These are phyloP conservation scores for Isoetes taiwanensis DNA, from an alignment of 75 land plant genomes.

Conservation along the genomic window DNA sequence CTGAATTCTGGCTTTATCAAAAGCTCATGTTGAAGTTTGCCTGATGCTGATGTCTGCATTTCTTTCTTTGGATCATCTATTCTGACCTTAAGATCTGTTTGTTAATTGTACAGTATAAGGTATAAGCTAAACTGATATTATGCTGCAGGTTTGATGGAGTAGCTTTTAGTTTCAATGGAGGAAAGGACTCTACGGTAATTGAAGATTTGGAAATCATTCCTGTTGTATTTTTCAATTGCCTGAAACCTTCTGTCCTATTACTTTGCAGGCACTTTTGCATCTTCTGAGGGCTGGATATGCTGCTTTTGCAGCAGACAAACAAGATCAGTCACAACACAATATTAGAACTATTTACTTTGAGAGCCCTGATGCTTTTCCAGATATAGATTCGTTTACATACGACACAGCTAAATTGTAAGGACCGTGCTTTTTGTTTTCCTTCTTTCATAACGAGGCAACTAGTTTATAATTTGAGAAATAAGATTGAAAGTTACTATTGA, in stretches of 20 bases:
- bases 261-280: conserved; percentile 66
- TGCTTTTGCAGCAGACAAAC: conserved; percentile 25
- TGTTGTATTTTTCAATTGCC: background rate
- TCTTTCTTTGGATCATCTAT: too few species aligned
- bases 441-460: background rate
- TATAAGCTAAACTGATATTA: too few species aligned
- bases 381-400: conserved; percentile 78
- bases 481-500: too few species aligned
- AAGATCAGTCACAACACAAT: conserved; percentile 18
- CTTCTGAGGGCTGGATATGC: conserved; percentile 82
- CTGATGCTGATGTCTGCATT: too few species aligned
- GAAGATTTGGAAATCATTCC: background rate
- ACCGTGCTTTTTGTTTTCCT: background rate
- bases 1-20: too few species aligned
- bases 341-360: conserved; percentile 89
- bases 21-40: too few species aligned
- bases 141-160: conserved; percentile 82
- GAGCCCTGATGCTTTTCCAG: conserved; percentile 68
- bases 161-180: conserved; percentile 95
- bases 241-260: background rate
- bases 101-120: too few species aligned
- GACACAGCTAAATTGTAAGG: conserved; percentile 66
- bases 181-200: conserved; percentile 89
- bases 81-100: too few species aligned
- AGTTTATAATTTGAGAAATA: background rate